phyloP scores from a whole-genome alignment of 345 rosid genomes.

The Theobroma cacao region DNA sequence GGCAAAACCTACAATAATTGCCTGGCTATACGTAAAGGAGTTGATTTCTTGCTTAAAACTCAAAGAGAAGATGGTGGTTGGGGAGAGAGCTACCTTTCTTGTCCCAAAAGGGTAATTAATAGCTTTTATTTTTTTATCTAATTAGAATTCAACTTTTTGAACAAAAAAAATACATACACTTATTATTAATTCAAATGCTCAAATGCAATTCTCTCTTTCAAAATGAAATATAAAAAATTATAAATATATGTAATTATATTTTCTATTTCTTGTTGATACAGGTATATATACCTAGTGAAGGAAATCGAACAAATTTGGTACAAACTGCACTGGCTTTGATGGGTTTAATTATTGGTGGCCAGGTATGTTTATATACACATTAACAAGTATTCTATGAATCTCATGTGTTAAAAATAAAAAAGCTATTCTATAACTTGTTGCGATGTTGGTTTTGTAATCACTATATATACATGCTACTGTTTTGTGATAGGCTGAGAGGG shows the following conservation, averaged over 20 bases:
- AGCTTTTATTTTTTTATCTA: neutral
- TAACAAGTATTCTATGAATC: neutral
- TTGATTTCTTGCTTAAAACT: conserved; percentile 6
- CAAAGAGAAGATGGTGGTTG: conserved; percentile 23
- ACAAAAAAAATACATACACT: too few species aligned
- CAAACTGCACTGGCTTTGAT: conserved; percentile 56
- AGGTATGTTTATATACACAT: neutral
- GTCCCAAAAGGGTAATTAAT: conserved; percentile 12
- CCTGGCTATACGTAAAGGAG: conserved; percentile 12
- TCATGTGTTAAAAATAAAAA: neutral
- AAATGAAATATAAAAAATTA: too few species aligned
- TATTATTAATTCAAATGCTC: too few species aligned
- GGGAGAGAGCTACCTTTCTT: conserved; percentile 27
- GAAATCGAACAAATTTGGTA: conserved; percentile 45
- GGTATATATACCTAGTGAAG: conserved; percentile 47
- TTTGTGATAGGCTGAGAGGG: conserved; percentile 49
- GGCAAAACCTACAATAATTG: conserved; percentile 18
- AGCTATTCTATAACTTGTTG: neutral
- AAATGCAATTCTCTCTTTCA: too few species aligned
- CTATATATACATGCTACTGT: neutral
- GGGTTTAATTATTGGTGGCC: neutral
- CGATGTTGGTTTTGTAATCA: conserved; percentile 22
- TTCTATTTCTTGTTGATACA: too few species aligned
- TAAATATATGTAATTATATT: too few species aligned
- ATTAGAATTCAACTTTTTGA: too few species aligned